Evolutionary conservation across 2,329 filamentous ascomycete species (phyloP).

Genomic region (Ophiostoma populinum): DNA sequence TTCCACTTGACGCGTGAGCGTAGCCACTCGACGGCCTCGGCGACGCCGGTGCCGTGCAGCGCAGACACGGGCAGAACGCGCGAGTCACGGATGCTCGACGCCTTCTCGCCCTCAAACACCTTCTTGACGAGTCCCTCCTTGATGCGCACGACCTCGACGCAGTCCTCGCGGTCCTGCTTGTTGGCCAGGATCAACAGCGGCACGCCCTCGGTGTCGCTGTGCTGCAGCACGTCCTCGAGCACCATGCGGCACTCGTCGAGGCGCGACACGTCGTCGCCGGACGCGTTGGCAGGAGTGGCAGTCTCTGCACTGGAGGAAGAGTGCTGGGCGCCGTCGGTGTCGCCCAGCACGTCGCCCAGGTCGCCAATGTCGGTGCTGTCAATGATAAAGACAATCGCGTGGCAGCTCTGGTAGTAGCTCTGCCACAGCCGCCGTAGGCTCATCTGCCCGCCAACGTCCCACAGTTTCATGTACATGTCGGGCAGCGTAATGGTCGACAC

Average conservation of each 20-base stretch:
- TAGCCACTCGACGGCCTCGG: constrained; percentile 94
- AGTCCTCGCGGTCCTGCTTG: constrained; percentile 95
- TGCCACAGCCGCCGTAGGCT: constrained; percentile 84
- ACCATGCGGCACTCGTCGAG: constrained; percentile 81
- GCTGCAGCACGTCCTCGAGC: constrained; percentile 74
- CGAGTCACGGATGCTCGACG: constrained; percentile 70
- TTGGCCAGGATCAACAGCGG: constrained; percentile 87
- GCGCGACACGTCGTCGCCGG: constrained; percentile 32
- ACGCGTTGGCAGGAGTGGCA: neutral
- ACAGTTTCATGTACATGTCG: constrained; percentile 95
- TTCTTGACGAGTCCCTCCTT: constrained; percentile 92
- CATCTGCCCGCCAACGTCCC: constrained; percentile 93
- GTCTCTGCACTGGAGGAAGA: neutral
- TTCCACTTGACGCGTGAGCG: constrained; percentile 89
- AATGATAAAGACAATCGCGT: constrained; percentile 95
- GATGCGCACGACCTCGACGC: constrained; percentile 89
- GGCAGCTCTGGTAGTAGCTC: constrained; percentile 82
- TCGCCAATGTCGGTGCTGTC: constrained; percentile 89
- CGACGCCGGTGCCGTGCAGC: constrained; percentile 72
- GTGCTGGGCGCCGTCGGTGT: neutral
- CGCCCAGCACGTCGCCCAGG: constrained; percentile 23
- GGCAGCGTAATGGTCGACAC: constrained; percentile 79
- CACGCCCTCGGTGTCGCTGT: constrained; percentile 77
- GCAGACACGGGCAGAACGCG: constrained; percentile 82
- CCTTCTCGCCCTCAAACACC: constrained; percentile 90